Evolutionary conservation across 2,329 filamentous ascomycete genomes (phyloP), one percentile per base, ranked within the genome.

Genomic region (Neospermospora avenae): DNA sequence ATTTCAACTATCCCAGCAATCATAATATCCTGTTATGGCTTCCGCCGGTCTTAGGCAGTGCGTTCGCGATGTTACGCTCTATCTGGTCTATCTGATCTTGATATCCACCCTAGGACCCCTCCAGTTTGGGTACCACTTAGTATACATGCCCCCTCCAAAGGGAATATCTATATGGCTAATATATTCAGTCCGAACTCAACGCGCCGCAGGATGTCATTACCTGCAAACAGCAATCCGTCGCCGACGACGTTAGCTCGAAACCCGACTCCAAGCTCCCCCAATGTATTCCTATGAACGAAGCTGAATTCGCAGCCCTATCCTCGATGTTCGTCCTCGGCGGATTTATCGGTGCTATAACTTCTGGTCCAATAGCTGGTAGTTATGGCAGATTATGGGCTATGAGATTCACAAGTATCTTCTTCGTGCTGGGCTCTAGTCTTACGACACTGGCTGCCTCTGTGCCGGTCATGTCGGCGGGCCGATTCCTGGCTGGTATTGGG

Each of bases 321-420:
- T 96, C 93, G 45, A 87, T 95, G 69, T 98, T 95, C 77, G 97
- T 93, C 0, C 77, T 97, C 7, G 95, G 95, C 53, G 95, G 95
- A 3, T 80, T 99, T 16, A 62, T 91, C 6, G 95, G 95, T 20
- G 93, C 95, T 7, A 81, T 98, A 11, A 81, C 83, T 1, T 86
- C 90, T 5, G 93, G 93, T 0, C 90, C 91, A 0, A 73, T 93
- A n/a, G 87, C 92, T 2, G 91, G 89, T 4, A 82, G 79, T 39
- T 86, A 87, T 66, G 95, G 95, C 22, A 86, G 95, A 25, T 80
- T 91, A 18, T 78, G 85, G 48, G 81, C 89, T 4, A 92, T 98
- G 84, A 86, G 88, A 14, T 71, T 86, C n/a, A 93, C 90, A 0
- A 88, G 90, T 2, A 58, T 89, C 1, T 85, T 93, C 73, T 96